Base-by-base conservation (phyloP, 345 rosid genomes). In the Citrus sp. region DNA sequence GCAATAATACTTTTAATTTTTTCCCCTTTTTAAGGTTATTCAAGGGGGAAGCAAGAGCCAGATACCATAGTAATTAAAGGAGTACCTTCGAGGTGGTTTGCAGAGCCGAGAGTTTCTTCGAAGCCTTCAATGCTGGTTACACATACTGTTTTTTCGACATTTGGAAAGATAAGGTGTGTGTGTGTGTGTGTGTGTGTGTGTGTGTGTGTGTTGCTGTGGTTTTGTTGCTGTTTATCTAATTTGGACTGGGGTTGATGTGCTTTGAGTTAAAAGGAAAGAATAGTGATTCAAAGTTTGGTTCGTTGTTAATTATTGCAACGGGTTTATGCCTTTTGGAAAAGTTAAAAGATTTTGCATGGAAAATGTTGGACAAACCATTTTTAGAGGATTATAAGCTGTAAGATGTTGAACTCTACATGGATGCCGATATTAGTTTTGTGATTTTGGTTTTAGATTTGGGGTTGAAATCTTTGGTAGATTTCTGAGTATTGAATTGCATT, bases 61-160 rank as follows among this genome's bases (percentile, higher is more conserved):
- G 97, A 95, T 81, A 91, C 99, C 7, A 87, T 95, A 37, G 74
- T 93, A 49, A 55, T 95, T 30, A 88, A 89, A 79, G 93, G 96
- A 66, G 85, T 90, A 67, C 99, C 98, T 3, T 95, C 98, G 2
- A 85, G 99, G 84, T 93, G 99, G 99, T 92, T 95, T 56, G 93
- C 98, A 0, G 98, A 95, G 91, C 93, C 98, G 1, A 88, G 94
- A 67, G 99, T 95, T 34, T 95, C 99, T 2, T 95, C 97, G 0
- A 95, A 95, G 87, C 98, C 98, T 72, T 95, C 99, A 0, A 85
- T 90, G 94, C 78, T 93, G 88, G 96, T 92, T 76, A 94, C 98
- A 0, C 99, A 93, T 86, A 90, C 96, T 40, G 87, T 92, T 77
- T 92, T 95, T 78, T 93, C 98, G 9, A 76, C 88, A 67, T 93